A percentile compares a stretch with the other conserved stretches of the same genome.
phyloP scores from a whole-genome alignment of 495 filamentous ascomycete genomes.

The Hypoxylon fragiforme region DNA sequence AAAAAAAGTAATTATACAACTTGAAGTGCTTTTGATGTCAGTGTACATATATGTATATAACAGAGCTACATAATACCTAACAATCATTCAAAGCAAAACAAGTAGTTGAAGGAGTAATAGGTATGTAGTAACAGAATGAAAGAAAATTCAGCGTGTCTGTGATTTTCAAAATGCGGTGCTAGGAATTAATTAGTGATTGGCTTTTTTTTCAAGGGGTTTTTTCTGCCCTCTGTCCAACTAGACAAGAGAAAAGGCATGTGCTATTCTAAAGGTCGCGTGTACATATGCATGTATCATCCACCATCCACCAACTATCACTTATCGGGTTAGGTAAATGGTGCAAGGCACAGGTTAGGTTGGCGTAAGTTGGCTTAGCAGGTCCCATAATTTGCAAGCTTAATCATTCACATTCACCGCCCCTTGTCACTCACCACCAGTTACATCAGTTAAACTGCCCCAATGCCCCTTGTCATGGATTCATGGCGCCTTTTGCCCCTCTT shows the following conservation, averaged over 20 bases:
- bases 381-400: slow-evolving; percentile 1
- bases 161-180: not conserved
- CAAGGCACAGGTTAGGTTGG: slow-evolving; percentile 12
- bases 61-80: too few species aligned
- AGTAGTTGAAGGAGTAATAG: not conserved
- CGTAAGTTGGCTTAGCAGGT: not conserved
- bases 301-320: slow-evolving; percentile 4
- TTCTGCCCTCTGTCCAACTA: slow-evolving; percentile 1
- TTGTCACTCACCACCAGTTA: too few species aligned
- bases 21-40: too few species aligned
- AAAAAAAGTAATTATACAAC: too few species aligned
- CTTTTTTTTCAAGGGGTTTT: not conserved
- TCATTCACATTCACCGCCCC: slow-evolving; percentile 4
- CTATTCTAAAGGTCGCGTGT: slow-evolving; percentile 31
- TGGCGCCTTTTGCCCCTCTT: not conserved
- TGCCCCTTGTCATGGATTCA: not conserved
- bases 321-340: slow-evolving; percentile 8
- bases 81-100: too few species aligned
- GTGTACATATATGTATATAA: too few species aligned
- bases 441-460: not conserved
- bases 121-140: not conserved
- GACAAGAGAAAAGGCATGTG: slow-evolving; percentile 22
- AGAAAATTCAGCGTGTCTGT: not conserved
- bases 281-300: slow-evolving; percentile 23
- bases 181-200: not conserved